These are phyloP conservation scores for Tricholoma flavovirens DNA, from an alignment of 768 basidiomycete species.

Conservation along the genomic window DNA sequence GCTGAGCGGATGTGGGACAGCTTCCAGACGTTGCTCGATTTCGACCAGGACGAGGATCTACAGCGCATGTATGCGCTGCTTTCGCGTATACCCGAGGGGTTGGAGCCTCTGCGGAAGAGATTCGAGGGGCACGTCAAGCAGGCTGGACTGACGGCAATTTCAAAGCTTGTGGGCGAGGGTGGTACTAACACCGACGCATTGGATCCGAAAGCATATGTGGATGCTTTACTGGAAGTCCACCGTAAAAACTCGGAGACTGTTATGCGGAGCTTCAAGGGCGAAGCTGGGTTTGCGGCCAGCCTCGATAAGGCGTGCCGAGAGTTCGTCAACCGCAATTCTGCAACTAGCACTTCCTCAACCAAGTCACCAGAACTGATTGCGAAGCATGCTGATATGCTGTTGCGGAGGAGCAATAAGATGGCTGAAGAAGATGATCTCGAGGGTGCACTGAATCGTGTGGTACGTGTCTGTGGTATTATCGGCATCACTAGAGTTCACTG, in stretches of 20 bases:
- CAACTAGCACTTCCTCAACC: slow-evolving; percentile 80
- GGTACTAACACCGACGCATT: slow-evolving; percentile 60
- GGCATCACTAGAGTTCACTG: slow-evolving; percentile 17
- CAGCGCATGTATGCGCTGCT: slow-evolving; percentile 95
- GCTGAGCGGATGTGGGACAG: slow-evolving; percentile 89
- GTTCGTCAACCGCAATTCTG: slow-evolving; percentile 93
- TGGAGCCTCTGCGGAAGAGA: slow-evolving; percentile 88
- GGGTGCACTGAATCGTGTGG: slow-evolving; percentile 86
- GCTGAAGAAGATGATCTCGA: slow-evolving; percentile 93
- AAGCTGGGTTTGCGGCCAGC: slow-evolving; percentile 93
- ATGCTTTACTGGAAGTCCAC: slow-evolving; percentile 89
- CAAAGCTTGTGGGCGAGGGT: slow-evolving; percentile 65
- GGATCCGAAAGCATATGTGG: slow-evolving; percentile 95
- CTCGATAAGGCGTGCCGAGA: slow-evolving; percentile 96
- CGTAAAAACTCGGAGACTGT: slow-evolving; percentile 93
- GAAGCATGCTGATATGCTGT: slow-evolving; percentile 86
- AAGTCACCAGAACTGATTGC: slow-evolving; percentile 95
- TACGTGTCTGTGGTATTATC: slow-evolving; percentile 37
- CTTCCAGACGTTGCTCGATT: slow-evolving; percentile 90
- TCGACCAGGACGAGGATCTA: slow-evolving; percentile 93
- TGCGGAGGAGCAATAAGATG: slow-evolving; percentile 97
- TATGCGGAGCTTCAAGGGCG: slow-evolving; percentile 85
- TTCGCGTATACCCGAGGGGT: slow-evolving; percentile 87
- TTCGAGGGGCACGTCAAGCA: slow-evolving; percentile 97
- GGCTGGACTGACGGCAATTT: slow-evolving; percentile 79